Evolutionary conservation across 306 rosid species (phyloP).

Genomic region (Cyclanthera cordifolia): DNA sequence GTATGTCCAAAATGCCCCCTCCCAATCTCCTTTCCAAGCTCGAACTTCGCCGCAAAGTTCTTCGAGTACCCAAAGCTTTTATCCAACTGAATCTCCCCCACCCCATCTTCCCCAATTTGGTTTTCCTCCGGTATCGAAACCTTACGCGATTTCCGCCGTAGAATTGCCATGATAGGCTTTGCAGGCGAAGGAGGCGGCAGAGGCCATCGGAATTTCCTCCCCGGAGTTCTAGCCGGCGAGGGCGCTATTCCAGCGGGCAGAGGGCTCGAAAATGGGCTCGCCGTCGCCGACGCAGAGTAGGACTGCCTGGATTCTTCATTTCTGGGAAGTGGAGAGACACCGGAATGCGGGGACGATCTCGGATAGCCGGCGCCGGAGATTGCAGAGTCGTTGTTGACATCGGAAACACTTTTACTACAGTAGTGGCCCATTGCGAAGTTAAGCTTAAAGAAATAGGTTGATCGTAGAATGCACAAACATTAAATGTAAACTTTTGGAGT

Average conservation of each 20-base stretch:
- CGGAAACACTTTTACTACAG: conserved; percentile 9
- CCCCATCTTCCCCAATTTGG: conserved; percentile 29
- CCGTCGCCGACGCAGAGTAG: not conserved
- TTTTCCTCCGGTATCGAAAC: conserved; percentile 86
- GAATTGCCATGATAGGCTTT: conserved; percentile 76
- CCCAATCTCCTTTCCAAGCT: conserved; percentile 83
- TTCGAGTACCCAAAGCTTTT: conserved; percentile 77
- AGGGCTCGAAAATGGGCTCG: conserved; percentile 35
- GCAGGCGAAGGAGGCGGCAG: conserved; percentile 95
- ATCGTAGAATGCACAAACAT: not conserved
- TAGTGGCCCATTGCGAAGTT: not conserved
- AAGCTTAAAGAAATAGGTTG: not conserved
- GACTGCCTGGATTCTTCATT: not conserved
- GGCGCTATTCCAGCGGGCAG: conserved; percentile 78
- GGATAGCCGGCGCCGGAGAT: not conserved
- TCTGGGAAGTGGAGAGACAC: not conserved
- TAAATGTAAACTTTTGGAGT: not conserved
- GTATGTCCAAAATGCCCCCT: conserved; percentile 99
- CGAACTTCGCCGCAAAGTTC: conserved; percentile 73
- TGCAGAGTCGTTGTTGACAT: not conserved
- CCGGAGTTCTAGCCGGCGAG: conserved; percentile 72
- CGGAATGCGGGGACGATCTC: not conserved
- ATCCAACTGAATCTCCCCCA: conserved; percentile 55
- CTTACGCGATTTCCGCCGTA: conserved; percentile 50
- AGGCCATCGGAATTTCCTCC: conserved; percentile 88